phyloP scores from a whole-genome alignment of 225 moss, liverwort and hornwort genomes.

The Bryoerythrophyllum caledonicum region DNA sequence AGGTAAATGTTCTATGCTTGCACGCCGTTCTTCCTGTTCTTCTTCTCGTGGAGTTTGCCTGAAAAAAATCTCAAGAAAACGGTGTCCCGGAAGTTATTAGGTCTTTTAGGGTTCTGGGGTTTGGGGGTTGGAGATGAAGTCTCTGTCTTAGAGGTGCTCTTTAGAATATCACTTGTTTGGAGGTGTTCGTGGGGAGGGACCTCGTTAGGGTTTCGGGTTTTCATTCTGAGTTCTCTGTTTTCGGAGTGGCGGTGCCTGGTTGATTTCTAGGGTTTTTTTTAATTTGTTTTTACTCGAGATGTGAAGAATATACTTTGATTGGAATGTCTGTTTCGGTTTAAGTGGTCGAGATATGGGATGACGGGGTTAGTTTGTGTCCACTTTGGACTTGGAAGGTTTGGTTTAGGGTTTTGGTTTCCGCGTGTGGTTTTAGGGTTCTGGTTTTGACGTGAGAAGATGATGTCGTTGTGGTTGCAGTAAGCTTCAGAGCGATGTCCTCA shows the following conservation, averaged over 20 bases:
- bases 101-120: not conserved
- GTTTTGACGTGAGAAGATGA: not conserved
- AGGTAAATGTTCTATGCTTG: not conserved
- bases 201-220: not conserved
- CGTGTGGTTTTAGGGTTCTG: not conserved
- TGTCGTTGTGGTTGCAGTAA: constrained; percentile 35
- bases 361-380: not conserved
- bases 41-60: not conserved
- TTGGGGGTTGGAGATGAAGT: no score
- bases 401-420: no score
- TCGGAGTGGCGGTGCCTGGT: no score
- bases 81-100: not conserved
- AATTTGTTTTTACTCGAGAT: no score
- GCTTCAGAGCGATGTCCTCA: constrained; percentile 68
- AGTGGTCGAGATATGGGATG: not conserved
- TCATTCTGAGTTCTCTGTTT: not conserved
- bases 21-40: not conserved
- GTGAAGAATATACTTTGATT: not conserved
- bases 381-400: not conserved
- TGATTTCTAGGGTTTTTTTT: not conserved
- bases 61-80: not conserved
- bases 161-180: no score
- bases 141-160: no score
- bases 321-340: not conserved
- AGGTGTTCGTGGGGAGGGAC: not conserved